Base-by-base conservation (phyloP, 108 stramenopile species). In the Nannochloropsis gaditana region DNA sequence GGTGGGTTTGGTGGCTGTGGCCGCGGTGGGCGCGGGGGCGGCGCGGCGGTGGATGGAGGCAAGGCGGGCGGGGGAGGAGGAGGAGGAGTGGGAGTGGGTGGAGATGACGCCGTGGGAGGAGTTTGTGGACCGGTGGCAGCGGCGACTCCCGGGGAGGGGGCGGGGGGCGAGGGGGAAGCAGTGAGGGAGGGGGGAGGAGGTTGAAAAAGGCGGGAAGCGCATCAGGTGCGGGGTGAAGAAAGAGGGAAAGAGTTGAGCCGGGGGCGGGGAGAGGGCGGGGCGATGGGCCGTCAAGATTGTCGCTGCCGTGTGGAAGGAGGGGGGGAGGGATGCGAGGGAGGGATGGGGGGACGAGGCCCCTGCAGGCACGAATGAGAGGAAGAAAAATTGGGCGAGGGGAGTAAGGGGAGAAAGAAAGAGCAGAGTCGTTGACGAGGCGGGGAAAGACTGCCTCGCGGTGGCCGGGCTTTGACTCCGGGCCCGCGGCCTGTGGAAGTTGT, bases 1-100 rank as follows among this genome's bases (percentile, higher is more conserved):
- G 59, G 59, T 73, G 59, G 59, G 59, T n/a, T n/a, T n/a, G n/a
- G 59, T n/a, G n/a, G 59, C 59, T n/a, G 59, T 73, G n/a, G 59
- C 2, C 3, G 8, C 8, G 8, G 4, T 73, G 59, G 59, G 59
- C 19, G 59, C 59, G 59, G 59, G 59, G 59, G 15, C n/a, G 6
- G 59, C 59, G 59, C 15, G n/a, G n/a, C 59, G 59, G 8, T 73
- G 59, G 59, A n/a, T 73, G 59, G 59, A 73, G 59, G 59, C 2
- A 8, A 4, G 59, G 8, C 15, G 15, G 59, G 59, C 15, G 3
- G 59, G 59, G n/a, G 59, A n/a, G n/a, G 59, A n/a, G 59, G 59
- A n/a, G 4, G 59, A 73, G 59, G 59, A 73, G 59, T 15, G n/a
- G 15, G 59, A 73, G 59, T 73, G 59, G 59, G 59, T 6, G 5